phyloP scores from a whole-genome alignment of 345 rosid species.

The Melaleuca quinquenervia region DNA sequence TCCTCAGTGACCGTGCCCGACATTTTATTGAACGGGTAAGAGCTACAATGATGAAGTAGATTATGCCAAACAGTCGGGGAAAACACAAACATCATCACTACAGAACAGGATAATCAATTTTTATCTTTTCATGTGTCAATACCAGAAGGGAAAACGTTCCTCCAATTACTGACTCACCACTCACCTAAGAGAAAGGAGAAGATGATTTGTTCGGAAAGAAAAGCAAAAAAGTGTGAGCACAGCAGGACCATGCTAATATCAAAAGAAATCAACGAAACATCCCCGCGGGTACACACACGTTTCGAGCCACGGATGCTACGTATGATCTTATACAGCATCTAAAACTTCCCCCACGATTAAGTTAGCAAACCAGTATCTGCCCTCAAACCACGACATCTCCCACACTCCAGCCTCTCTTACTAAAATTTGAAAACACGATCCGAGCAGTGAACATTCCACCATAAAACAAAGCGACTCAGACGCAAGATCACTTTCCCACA shows the following conservation, averaged over 20 bases:
- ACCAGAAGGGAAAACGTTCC: not conserved
- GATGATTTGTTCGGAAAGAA: not conserved
- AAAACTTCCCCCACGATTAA: not conserved
- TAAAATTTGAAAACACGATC: not conserved
- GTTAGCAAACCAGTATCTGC: not conserved
- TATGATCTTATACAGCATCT: not conserved
- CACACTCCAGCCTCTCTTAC: not conserved
- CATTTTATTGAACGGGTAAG: not conserved
- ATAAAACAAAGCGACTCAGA: not conserved
- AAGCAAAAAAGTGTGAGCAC: not conserved
- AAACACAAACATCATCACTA: not conserved
- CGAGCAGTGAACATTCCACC: not conserved
- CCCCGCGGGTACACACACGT: not conserved
- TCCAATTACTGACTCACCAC: not conserved
- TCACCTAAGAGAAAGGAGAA: not conserved
- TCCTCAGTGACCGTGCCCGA: constrained; percentile 20
- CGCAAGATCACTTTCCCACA: not conserved
- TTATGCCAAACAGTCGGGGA: not conserved
- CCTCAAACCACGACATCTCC: not conserved
- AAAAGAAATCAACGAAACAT: not conserved
- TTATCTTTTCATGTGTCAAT: not conserved
- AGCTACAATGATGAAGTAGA: not conserved
- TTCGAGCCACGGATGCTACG: not conserved
- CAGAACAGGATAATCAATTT: not conserved
- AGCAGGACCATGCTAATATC: not conserved